Evolutionary conservation across 1,284 basidiomycete genomes (phyloP), one percentile per base, ranked within the genome.

Genomic region (Laetiporus sulphureus): DNA sequence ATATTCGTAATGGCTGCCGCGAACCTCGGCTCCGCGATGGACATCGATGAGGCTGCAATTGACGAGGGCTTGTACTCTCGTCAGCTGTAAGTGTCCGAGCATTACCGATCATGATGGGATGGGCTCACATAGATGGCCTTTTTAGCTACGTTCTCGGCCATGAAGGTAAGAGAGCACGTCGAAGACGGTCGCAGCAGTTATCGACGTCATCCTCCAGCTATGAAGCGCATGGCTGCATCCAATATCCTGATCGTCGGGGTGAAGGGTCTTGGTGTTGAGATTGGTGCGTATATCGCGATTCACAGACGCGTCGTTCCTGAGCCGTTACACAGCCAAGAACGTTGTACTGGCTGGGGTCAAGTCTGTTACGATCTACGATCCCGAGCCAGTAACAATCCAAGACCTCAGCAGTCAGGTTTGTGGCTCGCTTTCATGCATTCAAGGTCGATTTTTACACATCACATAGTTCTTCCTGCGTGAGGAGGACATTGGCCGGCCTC

Each of bases 151-250:
- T 97, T 12, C 79, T 97, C 16, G 93, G 93, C 23, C 91, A 96
- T 65, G 93, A 96, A 77, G 93, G 93, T 91, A 13, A 27, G 25
- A 22, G 11, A 19, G 13, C 30, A n/a, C n/a, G n/a, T n/a, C n/a
- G n/a, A n/a, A n/a, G n/a, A n/a, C n/a, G n/a, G n/a, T n/a, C n/a
- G n/a, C n/a, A n/a, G n/a, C 19, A 29, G 27, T 11, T 21, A 2
- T 33, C 15, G 19, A 19, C 8, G 5, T 32, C 2, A 2, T 11
- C 2, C 16, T 36, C 6, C 4, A 11, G 95, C 95, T 34, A 99
- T 99, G 96, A 97, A 97, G 75, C 88, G 86, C 61, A 99, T 99
- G 96, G 95, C 96, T 6, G 75, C 79, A 21, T 98, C 94, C 42
- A 96, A 97, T 61, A 89, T 99, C 36, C 80, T 99, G 48, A 83